phyloP scores from a whole-genome alignment of 331 rosid genomes.

The Spiraea crenata region DNA sequence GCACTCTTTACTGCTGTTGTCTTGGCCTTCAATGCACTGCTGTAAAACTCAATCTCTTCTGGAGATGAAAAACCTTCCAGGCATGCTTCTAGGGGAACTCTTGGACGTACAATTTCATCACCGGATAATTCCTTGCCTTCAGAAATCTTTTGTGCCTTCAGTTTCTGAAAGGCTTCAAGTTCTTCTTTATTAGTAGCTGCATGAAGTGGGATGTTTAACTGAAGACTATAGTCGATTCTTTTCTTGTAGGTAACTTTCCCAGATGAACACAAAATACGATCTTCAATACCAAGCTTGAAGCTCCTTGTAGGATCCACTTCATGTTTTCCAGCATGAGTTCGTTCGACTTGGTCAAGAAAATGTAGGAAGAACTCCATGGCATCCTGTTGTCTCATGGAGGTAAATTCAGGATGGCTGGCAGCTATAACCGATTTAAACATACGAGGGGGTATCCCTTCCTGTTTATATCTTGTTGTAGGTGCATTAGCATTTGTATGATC shows the following conservation, averaged over 20 bases:
- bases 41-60: slow-evolving; percentile 94
- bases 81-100: slow-evolving; percentile 95
- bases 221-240: slow-evolving; percentile 86
- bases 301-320: slow-evolving; percentile 79
- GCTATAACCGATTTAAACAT: slow-evolving; percentile 96
- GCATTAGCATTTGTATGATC: slow-evolving; percentile 41
- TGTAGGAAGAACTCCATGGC: slow-evolving; percentile 98
- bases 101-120: slow-evolving; percentile 87
- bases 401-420: slow-evolving; percentile 96
- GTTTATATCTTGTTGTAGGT: slow-evolving; percentile 62
- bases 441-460: slow-evolving; percentile 84
- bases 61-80: slow-evolving; percentile 79
- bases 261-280: slow-evolving; percentile 85
- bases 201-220: slow-evolving; percentile 80
- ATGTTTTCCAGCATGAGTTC: slow-evolving; percentile 56
- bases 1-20: slow-evolving; percentile 84
- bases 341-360: slow-evolving; percentile 93
- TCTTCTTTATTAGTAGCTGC: slow-evolving; percentile 92
- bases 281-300: slow-evolving; percentile 97
- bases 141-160: slow-evolving; percentile 65
- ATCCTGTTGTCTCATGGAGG: slow-evolving; percentile 97
- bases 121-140: slow-evolving; percentile 79
- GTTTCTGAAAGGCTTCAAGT: slow-evolving; percentile 64
- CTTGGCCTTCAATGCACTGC: slow-evolving; percentile 78
- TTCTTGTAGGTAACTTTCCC: slow-evolving; percentile 92